Base-by-base conservation (phyloP, 148 eudicot genomes). In the Silene uniflora region DNA sequence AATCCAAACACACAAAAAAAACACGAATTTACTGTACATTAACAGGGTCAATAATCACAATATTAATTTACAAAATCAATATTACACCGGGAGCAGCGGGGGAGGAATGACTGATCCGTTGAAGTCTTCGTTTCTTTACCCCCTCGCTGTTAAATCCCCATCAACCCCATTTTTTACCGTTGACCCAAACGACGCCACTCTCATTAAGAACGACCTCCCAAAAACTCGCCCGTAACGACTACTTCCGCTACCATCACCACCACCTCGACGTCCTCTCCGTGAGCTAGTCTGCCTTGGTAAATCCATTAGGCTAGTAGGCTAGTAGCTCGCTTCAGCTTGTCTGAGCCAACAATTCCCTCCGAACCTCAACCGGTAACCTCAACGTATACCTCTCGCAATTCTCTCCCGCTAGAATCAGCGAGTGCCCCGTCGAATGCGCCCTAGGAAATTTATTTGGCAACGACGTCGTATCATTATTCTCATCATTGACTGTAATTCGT, bases 401-500 rank as follows among this genome's bases (percentile, higher is more conserved):
- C 29, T 81, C 84, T 1, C 79, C 79, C 0, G 72, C 80, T 70
- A 21, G 75, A 62, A 67, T 75, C 73, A 78, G 46, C 16, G 85
- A 81, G 79, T 88, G 91, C 2, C 88, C 91, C 12, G 89, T 88
- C 24, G 91, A 85, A 73, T 82, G 80, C 32, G 80, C 73, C 19
- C 84, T 62, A 0, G 56, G 17, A 13, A 76, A 24, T 10, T 27
- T 66, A 23, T 6, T 32, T 1, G 72, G 67, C 3, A 27, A 47
- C 4, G 52, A 19, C 46, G 44, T 44, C 7, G 64, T 32, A 0
- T 39, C 44, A 39, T 12, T 77, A 49, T 0, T 77, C 80, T 7
- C 44, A 7, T 7, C 3, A 7, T 39, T 1, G 42, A 80, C 35
- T 62, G 76, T 25, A 17, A 76, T 39, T 39, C 18, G 69, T 5